These are phyloP conservation scores for Coffea eugenioides DNA, from an alignment of 257 asterid genomes.

Conservation along the genomic window DNA sequence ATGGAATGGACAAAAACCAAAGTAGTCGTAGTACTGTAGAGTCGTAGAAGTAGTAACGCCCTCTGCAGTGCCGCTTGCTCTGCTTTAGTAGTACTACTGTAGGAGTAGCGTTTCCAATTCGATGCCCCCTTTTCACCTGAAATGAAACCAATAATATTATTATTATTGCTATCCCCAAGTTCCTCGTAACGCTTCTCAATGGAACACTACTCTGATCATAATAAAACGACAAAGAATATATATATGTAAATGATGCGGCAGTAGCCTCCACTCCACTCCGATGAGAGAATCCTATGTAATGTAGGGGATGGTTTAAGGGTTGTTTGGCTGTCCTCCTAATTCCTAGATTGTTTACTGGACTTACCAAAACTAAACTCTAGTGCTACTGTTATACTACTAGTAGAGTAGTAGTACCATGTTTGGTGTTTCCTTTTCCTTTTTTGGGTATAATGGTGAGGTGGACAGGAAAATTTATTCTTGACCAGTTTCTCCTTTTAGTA, in stretches of 20 bases:
- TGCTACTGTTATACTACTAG: too few species aligned
- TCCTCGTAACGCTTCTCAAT: slow-evolving; percentile 33
- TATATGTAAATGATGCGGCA: slow-evolving; percentile 31
- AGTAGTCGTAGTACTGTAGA: background rate
- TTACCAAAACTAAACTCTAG: too few species aligned
- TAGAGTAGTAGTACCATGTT: too few species aligned
- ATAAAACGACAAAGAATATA: slow-evolving; percentile 36
- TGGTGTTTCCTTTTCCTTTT: too few species aligned
- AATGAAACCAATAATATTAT: background rate
- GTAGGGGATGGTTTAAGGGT: too few species aligned
- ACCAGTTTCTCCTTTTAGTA: background rate
- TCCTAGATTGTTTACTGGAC: background rate
- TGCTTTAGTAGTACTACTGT: background rate
- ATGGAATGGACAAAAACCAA: background rate
- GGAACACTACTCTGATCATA: slow-evolving; percentile 10
- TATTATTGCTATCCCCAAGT: slow-evolving; percentile 20
- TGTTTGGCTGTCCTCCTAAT: background rate
- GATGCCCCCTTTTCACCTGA: slow-evolving; percentile 22
- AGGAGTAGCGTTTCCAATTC: too few species aligned
- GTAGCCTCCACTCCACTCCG: slow-evolving; percentile 4
- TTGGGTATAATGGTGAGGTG: background rate
- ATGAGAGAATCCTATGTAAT: slow-evolving; percentile 62
- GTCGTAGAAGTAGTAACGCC: background rate
- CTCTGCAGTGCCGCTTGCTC: background rate
- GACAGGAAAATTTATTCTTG: background rate